phyloP scores from a whole-genome alignment of 2,329 filamentous ascomycete species.

The Pseudogymnoascus sp. region DNA sequence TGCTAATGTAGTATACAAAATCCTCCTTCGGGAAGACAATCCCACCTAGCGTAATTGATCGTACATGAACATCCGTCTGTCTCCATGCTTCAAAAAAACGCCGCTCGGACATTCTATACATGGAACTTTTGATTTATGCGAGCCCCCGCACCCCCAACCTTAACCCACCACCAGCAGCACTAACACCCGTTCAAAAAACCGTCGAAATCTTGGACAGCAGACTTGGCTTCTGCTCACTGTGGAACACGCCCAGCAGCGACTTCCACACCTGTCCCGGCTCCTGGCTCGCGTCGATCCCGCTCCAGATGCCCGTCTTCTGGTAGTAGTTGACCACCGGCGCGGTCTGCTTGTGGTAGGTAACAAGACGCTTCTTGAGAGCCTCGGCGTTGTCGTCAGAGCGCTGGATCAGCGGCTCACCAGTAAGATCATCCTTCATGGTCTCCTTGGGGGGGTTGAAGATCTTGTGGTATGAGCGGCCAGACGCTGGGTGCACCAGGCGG shows the following conservation, averaged over 20 bases:
- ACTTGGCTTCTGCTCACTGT: constrained; percentile 43
- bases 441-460: constrained; percentile 97
- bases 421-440: constrained; percentile 90
- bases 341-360: constrained; percentile 91
- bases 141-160: constrained; percentile 13
- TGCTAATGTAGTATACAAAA: constrained; percentile 9
- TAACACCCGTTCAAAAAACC: constrained; percentile 12
- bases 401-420: constrained; percentile 92
- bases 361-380: constrained; percentile 86
- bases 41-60: constrained; percentile 6
- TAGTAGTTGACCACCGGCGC: constrained; percentile 91
- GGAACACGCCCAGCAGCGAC: constrained; percentile 77
- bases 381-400: constrained; percentile 95
- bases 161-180: constrained; percentile 15
- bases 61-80: constrained; percentile 6
- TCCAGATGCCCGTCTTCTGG: constrained; percentile 96
- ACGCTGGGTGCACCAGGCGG: constrained; percentile 89
- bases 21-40: background rate
- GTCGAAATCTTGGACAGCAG: constrained; percentile 28
- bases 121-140: constrained; percentile 21
- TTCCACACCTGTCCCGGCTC: constrained; percentile 95
- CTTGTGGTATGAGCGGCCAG: constrained; percentile 93
- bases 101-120: constrained; percentile 7
- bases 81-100: constrained; percentile 2
- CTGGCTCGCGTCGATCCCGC: constrained; percentile 88